These are phyloP conservation scores for Solanum appendiculatum DNA, from an alignment of 257 asterid species.

Conservation along the genomic window DNA sequence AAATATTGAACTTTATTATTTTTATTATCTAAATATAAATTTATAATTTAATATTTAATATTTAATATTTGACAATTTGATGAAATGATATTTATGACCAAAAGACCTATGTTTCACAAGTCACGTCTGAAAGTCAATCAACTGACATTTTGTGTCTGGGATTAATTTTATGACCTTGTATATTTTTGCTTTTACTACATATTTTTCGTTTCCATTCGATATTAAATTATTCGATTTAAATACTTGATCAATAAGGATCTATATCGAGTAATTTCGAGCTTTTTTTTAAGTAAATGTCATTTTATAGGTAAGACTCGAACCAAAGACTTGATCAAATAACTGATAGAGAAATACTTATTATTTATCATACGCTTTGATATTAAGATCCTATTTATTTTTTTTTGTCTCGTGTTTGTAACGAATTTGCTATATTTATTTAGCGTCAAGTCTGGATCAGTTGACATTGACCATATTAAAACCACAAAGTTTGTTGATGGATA, in stretches of 20 bases:
- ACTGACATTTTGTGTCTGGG: too few species aligned
- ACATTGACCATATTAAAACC: neutral
- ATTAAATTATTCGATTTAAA: neutral
- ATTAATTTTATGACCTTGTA: too few species aligned
- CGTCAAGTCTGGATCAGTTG: neutral
- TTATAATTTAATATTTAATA: neutral
- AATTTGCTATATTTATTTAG: neutral
- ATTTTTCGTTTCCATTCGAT: neutral
- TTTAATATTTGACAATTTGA: neutral
- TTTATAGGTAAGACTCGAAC: neutral
- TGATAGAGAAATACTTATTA: too few species aligned
- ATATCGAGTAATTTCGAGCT: rapidly evolving
- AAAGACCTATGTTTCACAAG: neutral
- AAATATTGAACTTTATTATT: neutral
- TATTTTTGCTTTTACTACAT: too few species aligned
- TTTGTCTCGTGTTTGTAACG: neutral
- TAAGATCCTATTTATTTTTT: too few species aligned
- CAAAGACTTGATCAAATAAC: neutral
- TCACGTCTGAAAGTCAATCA: neutral
- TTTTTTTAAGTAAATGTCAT: neutral
- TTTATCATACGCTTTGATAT: neutral
- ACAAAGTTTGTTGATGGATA: neutral
- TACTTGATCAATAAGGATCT: neutral
- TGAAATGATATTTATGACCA: neutral
- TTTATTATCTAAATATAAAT: neutral